A percentile compares a stretch with the other conserved stretches of the same genome.
Conservation (phyloP, 257 asterid genomes). For the Gentiana straminea region DNA sequence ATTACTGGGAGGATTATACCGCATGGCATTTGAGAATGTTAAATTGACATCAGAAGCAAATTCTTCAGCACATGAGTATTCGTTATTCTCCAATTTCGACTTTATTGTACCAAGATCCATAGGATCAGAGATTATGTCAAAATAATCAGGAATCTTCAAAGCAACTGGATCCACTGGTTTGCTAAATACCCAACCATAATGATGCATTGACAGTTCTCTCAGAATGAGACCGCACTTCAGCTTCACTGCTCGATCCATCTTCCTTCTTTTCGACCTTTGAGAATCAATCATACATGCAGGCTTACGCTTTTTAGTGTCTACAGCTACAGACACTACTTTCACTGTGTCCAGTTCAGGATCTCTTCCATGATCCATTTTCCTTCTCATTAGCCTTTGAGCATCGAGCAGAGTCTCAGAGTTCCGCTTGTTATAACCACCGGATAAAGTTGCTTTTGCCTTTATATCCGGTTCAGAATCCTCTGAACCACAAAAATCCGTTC, state of each 20-base stretch:
- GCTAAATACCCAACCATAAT: constrained; percentile 28
- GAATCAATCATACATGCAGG: constrained; percentile 19
- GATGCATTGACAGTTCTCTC: constrained; percentile 40
- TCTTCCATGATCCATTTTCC: constrained; percentile 33
- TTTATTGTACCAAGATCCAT: constrained; percentile 86
- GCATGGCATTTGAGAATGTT: constrained; percentile 70
- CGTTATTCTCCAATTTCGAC: constrained; percentile 36
- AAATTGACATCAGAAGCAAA: constrained; percentile 67
- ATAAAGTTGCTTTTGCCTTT: constrained; percentile 17
- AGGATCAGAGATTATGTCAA: constrained; percentile 40
- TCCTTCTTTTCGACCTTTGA: constrained; percentile 34
- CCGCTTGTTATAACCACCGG: constrained; percentile 37
- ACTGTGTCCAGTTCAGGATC: constrained; percentile 1
- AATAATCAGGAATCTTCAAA: constrained; percentile 63
- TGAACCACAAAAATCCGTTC: not conserved
- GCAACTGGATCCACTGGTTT: constrained; percentile 76
- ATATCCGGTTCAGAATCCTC: not conserved
- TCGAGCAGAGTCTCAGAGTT: constrained; percentile 23
- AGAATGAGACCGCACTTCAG: constrained; percentile 35
- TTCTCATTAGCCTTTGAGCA: constrained; percentile 29
- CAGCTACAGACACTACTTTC: constrained; percentile 15
- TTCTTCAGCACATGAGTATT: constrained; percentile 39
- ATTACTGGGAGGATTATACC: constrained; percentile 51
- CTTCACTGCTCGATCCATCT: constrained; percentile 44
- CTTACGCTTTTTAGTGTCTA: constrained; percentile 39